These are phyloP conservation scores for Tephrocybe rancida DNA, from an alignment of 768 basidiomycete genomes.

Conservation along the genomic window DNA sequence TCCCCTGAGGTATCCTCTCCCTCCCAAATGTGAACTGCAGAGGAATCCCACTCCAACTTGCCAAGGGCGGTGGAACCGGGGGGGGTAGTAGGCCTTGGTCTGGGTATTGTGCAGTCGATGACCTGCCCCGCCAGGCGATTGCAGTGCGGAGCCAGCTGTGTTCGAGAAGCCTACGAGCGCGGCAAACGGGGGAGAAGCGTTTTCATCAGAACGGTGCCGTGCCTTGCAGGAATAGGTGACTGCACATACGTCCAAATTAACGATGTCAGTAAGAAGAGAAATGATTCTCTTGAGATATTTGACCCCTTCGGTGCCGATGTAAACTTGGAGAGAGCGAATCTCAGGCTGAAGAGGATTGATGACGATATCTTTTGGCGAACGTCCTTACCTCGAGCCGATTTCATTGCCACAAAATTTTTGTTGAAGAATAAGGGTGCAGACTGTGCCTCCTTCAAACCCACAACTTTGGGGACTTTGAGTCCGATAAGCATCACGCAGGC, in stretches of 20 bases:
- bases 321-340: background rate
- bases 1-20: background rate
- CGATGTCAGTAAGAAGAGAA: background rate
- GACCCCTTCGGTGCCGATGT: background rate
- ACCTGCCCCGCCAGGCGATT: background rate
- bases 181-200: background rate
- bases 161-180: background rate
- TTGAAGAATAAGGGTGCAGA: too few relatives aligned
- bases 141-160: background rate
- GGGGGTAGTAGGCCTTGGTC: background rate
- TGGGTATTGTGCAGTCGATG: background rate
- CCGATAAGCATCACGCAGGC: too few relatives aligned
- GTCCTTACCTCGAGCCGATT: background rate
- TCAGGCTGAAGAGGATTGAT: background rate
- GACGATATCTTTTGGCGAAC: background rate
- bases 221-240: background rate
- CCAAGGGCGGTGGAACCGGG: background rate
- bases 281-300: background rate
- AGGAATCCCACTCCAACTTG: background rate
- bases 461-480: too few relatives aligned
- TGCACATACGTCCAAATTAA: background rate
- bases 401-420: background rate
- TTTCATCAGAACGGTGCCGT: too few relatives aligned
- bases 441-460: too few relatives aligned
- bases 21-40: background rate